Conservation (phyloP, 169 alveolate genomes). For the Plasmodium blacklocki region DNA sequence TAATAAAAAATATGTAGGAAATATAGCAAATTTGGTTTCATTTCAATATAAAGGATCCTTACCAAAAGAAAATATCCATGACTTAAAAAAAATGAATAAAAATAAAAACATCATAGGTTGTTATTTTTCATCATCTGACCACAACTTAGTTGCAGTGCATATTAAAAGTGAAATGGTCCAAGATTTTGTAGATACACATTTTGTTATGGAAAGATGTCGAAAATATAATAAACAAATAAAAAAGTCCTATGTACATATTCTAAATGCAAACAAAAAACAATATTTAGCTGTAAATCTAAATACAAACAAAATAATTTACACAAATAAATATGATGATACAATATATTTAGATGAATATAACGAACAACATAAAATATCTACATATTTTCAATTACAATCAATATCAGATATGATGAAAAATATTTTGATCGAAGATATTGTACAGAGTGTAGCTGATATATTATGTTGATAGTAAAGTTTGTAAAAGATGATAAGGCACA, state of each 20-base stretch:
- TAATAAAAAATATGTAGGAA: background rate
- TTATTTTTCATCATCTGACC: conserved; percentile 11
- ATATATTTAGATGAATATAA: conserved; percentile 19
- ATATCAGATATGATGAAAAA: conserved; percentile 65
- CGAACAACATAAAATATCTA: conserved; percentile 12
- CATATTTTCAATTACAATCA: conserved; percentile 62
- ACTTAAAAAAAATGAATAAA: conserved; percentile 1
- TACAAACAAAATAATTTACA: conserved; percentile 13
- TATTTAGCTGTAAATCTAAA: conserved; percentile 47
- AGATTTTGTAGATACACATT: conserved; percentile 20
- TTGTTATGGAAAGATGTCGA: conserved; percentile 39
- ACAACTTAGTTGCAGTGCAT: conserved; percentile 27
- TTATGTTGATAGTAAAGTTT: background rate
- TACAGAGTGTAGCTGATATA: conserved; percentile 21
- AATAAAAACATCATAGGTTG: conserved; percentile 40
- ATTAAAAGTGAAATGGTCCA: conserved; percentile 28
- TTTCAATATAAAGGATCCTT: conserved; percentile 52
- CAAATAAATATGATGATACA: conserved; percentile 48
- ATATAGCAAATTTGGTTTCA: conserved; percentile 30
- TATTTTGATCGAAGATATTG: conserved; percentile 28
- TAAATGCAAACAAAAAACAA: conserved; percentile 39
- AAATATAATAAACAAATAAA: conserved; percentile 51
- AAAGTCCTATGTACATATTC: conserved; percentile 51
- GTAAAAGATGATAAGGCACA: background rate
- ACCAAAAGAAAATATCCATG: conserved; percentile 42